Conservation (phyloP, 2,329 filamentous ascomycete genomes). For the Venturia nashicola region DNA sequence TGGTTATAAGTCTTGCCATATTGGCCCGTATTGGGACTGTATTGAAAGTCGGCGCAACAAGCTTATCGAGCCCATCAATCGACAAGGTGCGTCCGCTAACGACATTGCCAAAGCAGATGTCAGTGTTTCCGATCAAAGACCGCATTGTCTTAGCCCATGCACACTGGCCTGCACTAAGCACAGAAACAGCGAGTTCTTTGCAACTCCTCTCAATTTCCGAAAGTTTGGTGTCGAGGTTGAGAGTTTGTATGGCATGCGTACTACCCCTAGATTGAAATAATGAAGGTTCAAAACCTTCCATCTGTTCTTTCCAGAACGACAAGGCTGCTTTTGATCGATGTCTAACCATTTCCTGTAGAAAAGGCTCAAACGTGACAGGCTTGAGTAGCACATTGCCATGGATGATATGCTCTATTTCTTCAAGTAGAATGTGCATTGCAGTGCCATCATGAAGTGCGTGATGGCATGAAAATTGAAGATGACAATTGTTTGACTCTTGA, state of each 20-base stretch:
- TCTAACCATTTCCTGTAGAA: conserved; percentile 47
- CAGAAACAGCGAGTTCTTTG: conserved; percentile 22
- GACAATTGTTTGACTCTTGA: conserved; percentile 14
- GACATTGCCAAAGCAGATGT: conserved; percentile 81
- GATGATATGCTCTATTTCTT: conserved; percentile 55
- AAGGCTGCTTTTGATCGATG: conserved; percentile 39
- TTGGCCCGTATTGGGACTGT: conserved; percentile 61
- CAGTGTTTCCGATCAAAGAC: conserved; percentile 40
- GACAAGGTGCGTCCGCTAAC: conserved; percentile 62
- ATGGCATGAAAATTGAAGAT: conserved; percentile 47
- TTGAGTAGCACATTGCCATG: conserved; percentile 33
- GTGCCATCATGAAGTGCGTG: conserved; percentile 82
- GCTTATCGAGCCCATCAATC: conserved; percentile 51
- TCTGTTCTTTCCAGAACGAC: conserved; percentile 50
- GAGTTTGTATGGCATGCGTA: background rate
- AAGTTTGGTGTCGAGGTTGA: conserved; percentile 12
- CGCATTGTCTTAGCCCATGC: conserved; percentile 58
- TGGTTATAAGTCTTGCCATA: conserved; percentile 35
- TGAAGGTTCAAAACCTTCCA: conserved; percentile 30
- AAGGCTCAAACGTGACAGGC: conserved; percentile 46
- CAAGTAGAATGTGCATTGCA: conserved; percentile 56
- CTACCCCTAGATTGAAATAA: background rate
- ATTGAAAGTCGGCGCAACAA: conserved; percentile 89
- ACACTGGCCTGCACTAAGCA: conserved; percentile 58
- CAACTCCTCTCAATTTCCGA: conserved; percentile 15